Evolutionary conservation across 805 yeast species (phyloP), one percentile per base, ranked within the genome.

Genomic region (Kazachstania viticola): DNA sequence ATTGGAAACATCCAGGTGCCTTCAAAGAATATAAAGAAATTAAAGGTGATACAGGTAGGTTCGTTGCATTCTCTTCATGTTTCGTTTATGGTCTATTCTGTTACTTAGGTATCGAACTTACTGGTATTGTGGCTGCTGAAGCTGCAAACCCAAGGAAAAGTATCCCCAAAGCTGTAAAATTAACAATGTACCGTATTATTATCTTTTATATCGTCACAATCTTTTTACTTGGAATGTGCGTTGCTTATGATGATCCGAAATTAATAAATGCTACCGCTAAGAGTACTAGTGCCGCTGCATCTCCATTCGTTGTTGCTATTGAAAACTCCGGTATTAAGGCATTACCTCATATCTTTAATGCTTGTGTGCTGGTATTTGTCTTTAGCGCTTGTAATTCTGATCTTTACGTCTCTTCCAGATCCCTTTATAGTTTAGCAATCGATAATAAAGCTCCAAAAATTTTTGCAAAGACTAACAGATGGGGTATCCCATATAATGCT

Each of bases 281-380:
- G 31, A 52, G 60, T n/a, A 58, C 71, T 2, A 62, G 64, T 27
- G 84, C 87, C 3, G 67, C 78, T 25, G 85, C 88, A 14, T 79
- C 91, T 12, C 94, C 94, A 25, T 82, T 81, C 47, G 87, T 81
- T 32, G 75, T 81, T 48, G 94, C 94, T 29, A 76, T 82, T 37
- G 49, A 58, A 31, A 69, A 64, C 45, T 75, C 77, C 47, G 69
- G 69, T 39, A 80, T 82, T 39, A 46, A 52, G 7, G 87, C 73
- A 1, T 60, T 83, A 39, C 85, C 85, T 24, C 79, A 77, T 43
- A 67, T 84, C 30, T 64, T 84, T 48, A 84, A 84, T 53, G 88
- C 77, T 2, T 75, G 82, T 53, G 78, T 84, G 42, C 57, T 84
- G 48, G 57, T 80, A 25, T 79, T 81, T 41, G 85, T 82, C 36